A percentile compares a stretch with the other conserved stretches of the same genome.
phyloP scores from a whole-genome alignment of 805 yeast genomes.

The Cyberlindnera euphorbiiphila region DNA sequence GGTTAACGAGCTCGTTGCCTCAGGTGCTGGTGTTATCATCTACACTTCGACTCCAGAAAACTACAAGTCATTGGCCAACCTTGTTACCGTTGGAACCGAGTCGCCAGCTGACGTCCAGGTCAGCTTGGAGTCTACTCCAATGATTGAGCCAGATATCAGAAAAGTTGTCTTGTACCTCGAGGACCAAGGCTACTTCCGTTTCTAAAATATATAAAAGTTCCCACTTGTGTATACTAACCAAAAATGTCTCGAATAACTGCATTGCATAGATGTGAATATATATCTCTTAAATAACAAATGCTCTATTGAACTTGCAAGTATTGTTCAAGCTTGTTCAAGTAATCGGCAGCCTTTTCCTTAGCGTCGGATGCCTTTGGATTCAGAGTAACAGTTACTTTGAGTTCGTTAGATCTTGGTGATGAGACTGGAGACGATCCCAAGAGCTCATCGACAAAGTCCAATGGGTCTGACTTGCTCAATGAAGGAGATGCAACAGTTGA shows the following conservation, averaged over 20 bases:
- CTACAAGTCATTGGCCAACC: slow-evolving; percentile 8
- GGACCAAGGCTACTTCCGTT: slow-evolving; percentile 76
- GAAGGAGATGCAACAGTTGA: slow-evolving; percentile 12
- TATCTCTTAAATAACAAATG: too few relatives aligned
- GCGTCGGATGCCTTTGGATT: slow-evolving; percentile 39
- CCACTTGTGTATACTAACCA: too few relatives aligned
- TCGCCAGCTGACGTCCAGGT: slow-evolving; percentile 50
- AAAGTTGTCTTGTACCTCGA: slow-evolving; percentile 70
- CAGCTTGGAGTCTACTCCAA: slow-evolving; percentile 51
- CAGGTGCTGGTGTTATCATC: slow-evolving; percentile 90
- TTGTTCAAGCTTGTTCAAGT: slow-evolving; percentile 20
- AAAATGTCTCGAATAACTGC: too few relatives aligned
- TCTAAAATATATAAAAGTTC: slow-evolving; percentile 28
- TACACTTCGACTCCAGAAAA: slow-evolving; percentile 30
- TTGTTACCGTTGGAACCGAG: slow-evolving; percentile 44
- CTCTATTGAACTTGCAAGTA: slow-evolving; percentile 10
- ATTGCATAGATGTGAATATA: too few relatives aligned
- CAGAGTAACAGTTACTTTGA: slow-evolving; percentile 34
- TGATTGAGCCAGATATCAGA: slow-evolving; percentile 58
- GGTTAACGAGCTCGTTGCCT: slow-evolving; percentile 70
- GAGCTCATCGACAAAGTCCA: slow-evolving; percentile 26
- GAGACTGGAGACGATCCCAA: slow-evolving; percentile 24
- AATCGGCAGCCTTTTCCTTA: slow-evolving; percentile 40
- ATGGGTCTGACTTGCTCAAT: slow-evolving; percentile 14
- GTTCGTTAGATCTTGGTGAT: slow-evolving; percentile 23